Conservation (phyloP, 2,329 filamentous ascomycete species). For the Colletotrichum orchidophilum region DNA sequence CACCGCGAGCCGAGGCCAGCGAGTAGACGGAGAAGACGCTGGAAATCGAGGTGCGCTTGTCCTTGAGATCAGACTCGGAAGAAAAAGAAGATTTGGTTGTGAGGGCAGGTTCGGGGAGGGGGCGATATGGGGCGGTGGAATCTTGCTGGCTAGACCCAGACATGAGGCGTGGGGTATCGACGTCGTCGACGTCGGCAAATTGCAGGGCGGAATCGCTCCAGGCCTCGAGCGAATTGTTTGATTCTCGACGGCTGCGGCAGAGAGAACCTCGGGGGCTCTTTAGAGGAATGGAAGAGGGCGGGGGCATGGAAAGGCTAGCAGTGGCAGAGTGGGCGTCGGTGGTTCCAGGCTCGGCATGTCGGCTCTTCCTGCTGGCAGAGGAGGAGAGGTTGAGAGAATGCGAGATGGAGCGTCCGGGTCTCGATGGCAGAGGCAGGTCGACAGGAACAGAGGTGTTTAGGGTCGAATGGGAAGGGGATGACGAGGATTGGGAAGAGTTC, state of each 20-base stretch:
- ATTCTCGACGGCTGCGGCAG: constrained; percentile 54
- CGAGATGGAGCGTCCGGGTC: constrained; percentile 40
- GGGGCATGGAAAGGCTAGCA: constrained; percentile 72
- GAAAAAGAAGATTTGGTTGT: constrained; percentile 58
- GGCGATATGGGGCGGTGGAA: constrained; percentile 40
- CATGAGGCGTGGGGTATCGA: constrained; percentile 57
- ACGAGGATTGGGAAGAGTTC: background rate
- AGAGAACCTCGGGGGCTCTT: constrained; percentile 53
- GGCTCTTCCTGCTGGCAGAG: constrained; percentile 63
- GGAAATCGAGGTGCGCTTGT: constrained; percentile 77
- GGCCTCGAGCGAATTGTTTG: constrained; percentile 49
- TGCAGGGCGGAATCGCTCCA: constrained; percentile 53
- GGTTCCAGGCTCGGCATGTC: constrained; percentile 67
- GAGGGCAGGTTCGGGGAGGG: constrained; percentile 59
- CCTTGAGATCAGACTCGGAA: constrained; percentile 66
- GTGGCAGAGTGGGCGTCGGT: constrained; percentile 66
- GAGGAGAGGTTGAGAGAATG: constrained; percentile 55
- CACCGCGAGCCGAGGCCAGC: constrained; percentile 67
- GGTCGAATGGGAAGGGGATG: constrained; percentile 8
- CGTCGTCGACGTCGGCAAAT: constrained; percentile 57
- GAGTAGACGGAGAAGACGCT: constrained; percentile 81
- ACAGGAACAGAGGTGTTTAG: constrained; percentile 8
- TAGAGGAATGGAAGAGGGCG: constrained; percentile 54
- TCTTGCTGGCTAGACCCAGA: constrained; percentile 44
- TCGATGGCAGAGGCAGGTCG: constrained; percentile 22